A percentile compares a stretch with the other conserved stretches of the same genome.
Evolutionary conservation across 306 rosid genomes (phyloP).

Genomic region (Sphenostylis stenocarpa): DNA sequence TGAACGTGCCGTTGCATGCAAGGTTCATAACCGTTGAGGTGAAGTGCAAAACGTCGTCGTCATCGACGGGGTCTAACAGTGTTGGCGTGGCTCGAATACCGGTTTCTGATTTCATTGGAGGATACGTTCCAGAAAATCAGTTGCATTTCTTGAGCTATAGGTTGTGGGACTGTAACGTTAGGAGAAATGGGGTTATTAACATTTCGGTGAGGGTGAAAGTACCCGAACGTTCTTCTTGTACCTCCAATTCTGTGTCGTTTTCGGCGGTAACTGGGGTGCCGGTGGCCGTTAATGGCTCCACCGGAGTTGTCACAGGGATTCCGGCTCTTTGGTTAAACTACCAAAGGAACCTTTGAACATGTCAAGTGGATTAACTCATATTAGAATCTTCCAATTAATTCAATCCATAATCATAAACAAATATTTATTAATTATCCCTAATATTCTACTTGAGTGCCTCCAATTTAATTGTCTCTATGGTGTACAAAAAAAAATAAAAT

Average conservation of each 20-base stretch:
- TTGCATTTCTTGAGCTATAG: slow-evolving; percentile 74
- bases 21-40: slow-evolving; percentile 45
- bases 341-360: background rate
- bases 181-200: slow-evolving; percentile 69
- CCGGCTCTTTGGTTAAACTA: slow-evolving; percentile 57
- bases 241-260: background rate
- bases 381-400: too few species aligned
- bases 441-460: too few species aligned
- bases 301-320: slow-evolving; percentile 55
- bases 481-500: background rate
- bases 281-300: slow-evolving; percentile 6
- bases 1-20: slow-evolving; percentile 51
- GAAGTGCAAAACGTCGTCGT: slow-evolving; percentile 41
- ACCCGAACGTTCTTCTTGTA: background rate
- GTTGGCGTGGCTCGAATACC: slow-evolving; percentile 57
- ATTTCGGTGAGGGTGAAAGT: slow-evolving; percentile 54
- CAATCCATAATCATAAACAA: too few species aligned
- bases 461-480: too few species aligned
- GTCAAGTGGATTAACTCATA: too few species aligned
- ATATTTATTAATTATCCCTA: too few species aligned
- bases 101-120: slow-evolving; percentile 53
- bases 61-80: slow-evolving; percentile 21
- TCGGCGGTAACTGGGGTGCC: slow-evolving; percentile 19
- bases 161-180: slow-evolving; percentile 57
- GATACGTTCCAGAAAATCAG: slow-evolving; percentile 49